Evolutionary conservation across 177 flowering plant genomes (phyloP).

Genomic region (Vitis hybrid): DNA sequence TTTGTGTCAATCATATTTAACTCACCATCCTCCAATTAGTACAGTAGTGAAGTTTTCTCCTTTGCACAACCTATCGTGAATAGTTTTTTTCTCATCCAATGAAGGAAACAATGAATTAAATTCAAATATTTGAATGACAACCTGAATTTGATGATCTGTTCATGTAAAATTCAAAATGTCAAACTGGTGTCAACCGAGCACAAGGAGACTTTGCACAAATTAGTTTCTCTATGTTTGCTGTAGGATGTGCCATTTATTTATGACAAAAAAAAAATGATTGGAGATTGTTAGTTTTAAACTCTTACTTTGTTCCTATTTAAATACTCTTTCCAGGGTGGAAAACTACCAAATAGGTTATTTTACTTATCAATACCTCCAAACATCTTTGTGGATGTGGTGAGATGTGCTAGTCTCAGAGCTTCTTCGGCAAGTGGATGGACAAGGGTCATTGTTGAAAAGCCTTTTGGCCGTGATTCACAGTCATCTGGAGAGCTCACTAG

Average conservation of each 20-base stretch:
- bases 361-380: slow-evolving; percentile 81
- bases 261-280: not conserved
- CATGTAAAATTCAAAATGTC: too few species aligned
- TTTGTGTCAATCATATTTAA: not conserved
- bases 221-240: too few species aligned
- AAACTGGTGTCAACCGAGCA: too few species aligned
- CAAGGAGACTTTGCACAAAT: too few species aligned
- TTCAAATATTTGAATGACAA: not conserved
- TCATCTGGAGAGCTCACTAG: slow-evolving; percentile 70
- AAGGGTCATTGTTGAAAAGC: slow-evolving; percentile 83
- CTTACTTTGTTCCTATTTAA: not conserved
- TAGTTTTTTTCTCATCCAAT: not conserved
- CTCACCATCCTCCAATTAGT: not conserved
- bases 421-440: slow-evolving; percentile 82
- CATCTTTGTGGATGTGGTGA: slow-evolving; percentile 72
- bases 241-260: not conserved
- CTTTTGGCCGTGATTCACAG: slow-evolving; percentile 80
- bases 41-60: not conserved
- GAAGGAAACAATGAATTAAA: not conserved
- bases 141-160: too few species aligned
- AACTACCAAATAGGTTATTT: slow-evolving; percentile 59
- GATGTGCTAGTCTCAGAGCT: slow-evolving; percentile 64
- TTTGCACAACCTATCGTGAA: not conserved
- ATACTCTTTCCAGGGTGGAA: slow-evolving; percentile 46
- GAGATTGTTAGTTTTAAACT: not conserved